These are phyloP conservation scores for Ceratocystis variospora DNA, from an alignment of 2,329 filamentous ascomycete species.

Conservation along the genomic window DNA sequence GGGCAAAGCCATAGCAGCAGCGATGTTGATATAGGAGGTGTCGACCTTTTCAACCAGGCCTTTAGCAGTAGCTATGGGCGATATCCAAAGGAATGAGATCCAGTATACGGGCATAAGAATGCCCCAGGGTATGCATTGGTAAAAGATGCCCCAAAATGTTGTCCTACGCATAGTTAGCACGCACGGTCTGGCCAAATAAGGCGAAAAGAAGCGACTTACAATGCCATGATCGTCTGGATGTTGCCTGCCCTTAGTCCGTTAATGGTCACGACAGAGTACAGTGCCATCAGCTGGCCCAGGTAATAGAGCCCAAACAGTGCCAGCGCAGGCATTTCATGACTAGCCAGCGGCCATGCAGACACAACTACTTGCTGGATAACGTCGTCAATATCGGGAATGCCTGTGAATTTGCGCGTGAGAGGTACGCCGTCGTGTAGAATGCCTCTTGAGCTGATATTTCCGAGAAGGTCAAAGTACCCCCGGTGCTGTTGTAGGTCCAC, in stretches of 20 bases:
- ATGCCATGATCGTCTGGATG: conserved; percentile 20
- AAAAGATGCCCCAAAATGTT: conserved; percentile 21
- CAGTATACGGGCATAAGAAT: conserved; percentile 22
- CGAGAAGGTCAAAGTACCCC: conserved; percentile 4
- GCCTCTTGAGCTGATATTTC: not conserved
- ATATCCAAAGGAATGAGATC: conserved; percentile 21
- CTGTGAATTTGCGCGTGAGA: conserved; percentile 18
- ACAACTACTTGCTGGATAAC: conserved; percentile 20
- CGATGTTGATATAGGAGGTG: conserved; percentile 10
- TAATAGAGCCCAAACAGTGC: conserved; percentile 21
- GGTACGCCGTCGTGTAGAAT: conserved; percentile 10
- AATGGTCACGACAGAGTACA: conserved; percentile 21
- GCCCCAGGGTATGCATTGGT: conserved; percentile 22
- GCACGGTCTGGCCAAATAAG: not conserved
- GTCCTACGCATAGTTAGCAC: conserved; percentile 19
- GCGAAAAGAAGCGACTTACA: conserved; percentile 16
- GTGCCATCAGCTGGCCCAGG: conserved; percentile 20
- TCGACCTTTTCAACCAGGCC: conserved; percentile 12
- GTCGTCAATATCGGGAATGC: conserved; percentile 20
- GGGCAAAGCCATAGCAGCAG: conserved; percentile 19
- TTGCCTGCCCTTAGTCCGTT: conserved; percentile 21
- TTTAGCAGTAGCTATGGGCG: conserved; percentile 17
- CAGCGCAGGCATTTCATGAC: conserved; percentile 17
- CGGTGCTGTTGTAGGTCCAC: conserved; percentile 10
- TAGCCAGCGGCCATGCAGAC: conserved; percentile 20